Percentiles rank a stretch among this genome's conserved stretches.
Evolutionary conservation across 116 monocot species (phyloP).

Genomic region (Phalaenopsis hybrid): DNA sequence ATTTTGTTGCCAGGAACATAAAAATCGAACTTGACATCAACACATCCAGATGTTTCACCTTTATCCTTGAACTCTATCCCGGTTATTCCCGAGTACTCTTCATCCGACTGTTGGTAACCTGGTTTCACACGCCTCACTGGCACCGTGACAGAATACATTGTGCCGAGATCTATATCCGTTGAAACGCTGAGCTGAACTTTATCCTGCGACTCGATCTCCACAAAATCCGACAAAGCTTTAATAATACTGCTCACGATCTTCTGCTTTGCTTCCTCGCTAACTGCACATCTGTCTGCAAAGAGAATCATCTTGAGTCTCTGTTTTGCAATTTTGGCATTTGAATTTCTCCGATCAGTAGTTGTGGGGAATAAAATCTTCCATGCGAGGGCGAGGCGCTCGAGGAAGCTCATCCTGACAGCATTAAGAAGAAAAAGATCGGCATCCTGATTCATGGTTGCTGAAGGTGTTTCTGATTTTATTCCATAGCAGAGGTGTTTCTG

Average conservation of each 20-base stretch:
- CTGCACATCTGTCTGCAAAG: constrained; percentile 80
- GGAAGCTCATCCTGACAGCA: constrained; percentile 65
- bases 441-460: constrained; percentile 31
- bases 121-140: constrained; percentile 84
- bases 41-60: constrained; percentile 56
- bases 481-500: constrained; percentile 15
- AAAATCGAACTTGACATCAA: constrained; percentile 91
- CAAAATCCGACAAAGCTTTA: constrained; percentile 68
- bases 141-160: constrained; percentile 74
- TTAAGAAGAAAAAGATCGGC: constrained; percentile 48
- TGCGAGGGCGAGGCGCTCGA: constrained; percentile 65
- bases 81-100: constrained; percentile 62
- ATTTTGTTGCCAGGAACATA: constrained; percentile 58
- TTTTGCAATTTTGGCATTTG: constrained; percentile 79
- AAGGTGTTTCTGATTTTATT: constrained; percentile 9
- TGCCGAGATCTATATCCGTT: constrained; percentile 66
- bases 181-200: constrained; percentile 83
- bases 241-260: constrained; percentile 77
- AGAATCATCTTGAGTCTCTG: constrained; percentile 96
- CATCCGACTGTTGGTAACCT: constrained; percentile 68
- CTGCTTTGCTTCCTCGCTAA: constrained; percentile 81
- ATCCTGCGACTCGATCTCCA: constrained; percentile 86
- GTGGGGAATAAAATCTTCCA: constrained; percentile 82
- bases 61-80: constrained; percentile 63
- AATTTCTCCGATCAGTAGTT: constrained; percentile 19